Conservation (phyloP, 352 stramenopile species). For the Aphanomyces astaci region DNA sequence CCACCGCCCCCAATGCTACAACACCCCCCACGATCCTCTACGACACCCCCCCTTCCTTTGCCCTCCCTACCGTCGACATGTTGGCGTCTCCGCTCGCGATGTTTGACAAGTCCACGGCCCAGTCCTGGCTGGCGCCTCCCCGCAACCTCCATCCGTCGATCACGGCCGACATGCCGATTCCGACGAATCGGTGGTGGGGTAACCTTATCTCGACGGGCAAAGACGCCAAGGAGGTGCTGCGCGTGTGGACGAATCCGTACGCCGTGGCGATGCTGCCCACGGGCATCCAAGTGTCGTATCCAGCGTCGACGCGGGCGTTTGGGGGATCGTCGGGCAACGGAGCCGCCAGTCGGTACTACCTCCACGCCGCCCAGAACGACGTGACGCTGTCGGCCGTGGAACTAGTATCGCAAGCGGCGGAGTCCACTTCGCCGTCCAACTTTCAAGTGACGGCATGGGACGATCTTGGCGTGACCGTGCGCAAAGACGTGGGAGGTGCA, state of each 20-base stretch:
- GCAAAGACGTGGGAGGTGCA: conserved; percentile 25
- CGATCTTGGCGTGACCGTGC: conserved; percentile 52
- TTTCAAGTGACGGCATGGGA: conserved; percentile 55
- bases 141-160: conserved; percentile 1
- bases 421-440: conserved; percentile 5
- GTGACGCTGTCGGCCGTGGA: conserved; percentile 50
- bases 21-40: neutral
- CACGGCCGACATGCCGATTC: conserved; percentile 1
- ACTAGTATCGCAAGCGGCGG: conserved; percentile 32
- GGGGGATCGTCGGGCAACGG: conserved; percentile 48
- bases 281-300: conserved; percentile 47
- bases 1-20: neutral
- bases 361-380: conserved; percentile 41
- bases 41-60: neutral
- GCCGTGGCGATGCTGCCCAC: conserved; percentile 37
- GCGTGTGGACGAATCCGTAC: conserved; percentile 57
- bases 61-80: neutral
- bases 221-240: conserved; percentile 16
- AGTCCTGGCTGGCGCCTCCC: conserved; percentile 8
- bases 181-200: conserved; percentile 23
- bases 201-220: conserved; percentile 26
- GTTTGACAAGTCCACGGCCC: neutral
- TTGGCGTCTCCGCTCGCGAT: neutral
- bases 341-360: conserved; percentile 12
- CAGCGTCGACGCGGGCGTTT: conserved; percentile 42